Base-by-base conservation (phyloP, 805 yeast genomes). In the Nakazawaea peltata region DNA sequence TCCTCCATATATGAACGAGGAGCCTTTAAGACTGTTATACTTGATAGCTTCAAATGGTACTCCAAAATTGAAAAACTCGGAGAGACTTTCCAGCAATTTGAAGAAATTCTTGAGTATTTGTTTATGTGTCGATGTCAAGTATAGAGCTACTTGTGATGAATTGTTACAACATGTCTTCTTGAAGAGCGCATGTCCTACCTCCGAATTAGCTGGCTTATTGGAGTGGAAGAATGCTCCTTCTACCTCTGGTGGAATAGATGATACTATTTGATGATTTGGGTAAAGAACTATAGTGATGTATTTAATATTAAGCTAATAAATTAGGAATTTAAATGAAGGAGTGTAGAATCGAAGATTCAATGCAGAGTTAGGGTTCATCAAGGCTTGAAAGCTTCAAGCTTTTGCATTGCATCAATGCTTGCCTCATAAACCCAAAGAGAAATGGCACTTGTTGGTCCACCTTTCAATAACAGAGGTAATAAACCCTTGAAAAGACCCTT, bases 11-110 rank as follows among this genome's bases (percentile, higher is more conserved):
- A 65, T 92, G 54, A 90, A 90, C 50, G 99, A 92, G 57, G 85
- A 94, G 26, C 99, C 98, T 16, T 69, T 92, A 53, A 75, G 92
- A 50, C 97, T 97, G 0, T 65, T 92, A 34, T 92, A 88, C 58
- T 66, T 92, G 56, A 92, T 92, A 66, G 95, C 95, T 4, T 86
- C 96, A 1, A 90, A 86, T 50, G 98, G 98, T 35, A 92, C 97
- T 0, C 99, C 99, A 16, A 78, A 79, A 46, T 66, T 92, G 53
- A 87, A 88, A 57, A 85, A 87, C 50, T 87, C 90, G 2, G 86
- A 78, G 37, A 48, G 65, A 26, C 63, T 92, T 41, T 77, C 90
- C 8, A 67, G 77, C 39, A 76, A 79, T 23, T 81, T 94, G 40
- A 86, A 84, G 64, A 77, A 82, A 52, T 92, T 92, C 54, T 68